phyloP scores from a whole-genome alignment of 177 flowering plant genomes.

The Vitis hybrid region DNA sequence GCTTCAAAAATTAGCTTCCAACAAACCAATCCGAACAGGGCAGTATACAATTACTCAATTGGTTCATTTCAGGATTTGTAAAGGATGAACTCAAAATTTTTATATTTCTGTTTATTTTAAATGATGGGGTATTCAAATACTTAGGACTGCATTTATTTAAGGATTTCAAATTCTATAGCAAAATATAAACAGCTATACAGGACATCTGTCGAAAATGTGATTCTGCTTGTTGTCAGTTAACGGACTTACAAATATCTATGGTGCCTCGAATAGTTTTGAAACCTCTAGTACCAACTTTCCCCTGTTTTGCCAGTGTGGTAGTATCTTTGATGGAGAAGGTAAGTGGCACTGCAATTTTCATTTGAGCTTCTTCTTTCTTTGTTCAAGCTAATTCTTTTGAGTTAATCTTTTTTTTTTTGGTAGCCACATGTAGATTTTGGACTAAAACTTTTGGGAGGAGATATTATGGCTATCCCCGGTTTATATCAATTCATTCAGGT shows the following conservation, averaged over 20 bases:
- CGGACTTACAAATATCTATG: constrained; percentile 62
- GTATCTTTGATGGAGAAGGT: constrained; percentile 78
- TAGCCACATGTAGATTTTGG: constrained; percentile 36
- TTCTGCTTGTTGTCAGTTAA: constrained; percentile 40
- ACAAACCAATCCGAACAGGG: too few relatives aligned
- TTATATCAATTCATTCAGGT: constrained; percentile 32
- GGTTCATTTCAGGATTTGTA: too few relatives aligned
- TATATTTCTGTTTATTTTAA: too few relatives aligned
- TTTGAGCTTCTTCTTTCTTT: not conserved
- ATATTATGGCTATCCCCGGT: constrained; percentile 32
- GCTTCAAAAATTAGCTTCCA: too few relatives aligned
- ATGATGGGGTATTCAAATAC: too few relatives aligned
- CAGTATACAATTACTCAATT: too few relatives aligned
- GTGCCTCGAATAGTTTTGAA: constrained; percentile 65
- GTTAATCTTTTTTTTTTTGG: not conserved
- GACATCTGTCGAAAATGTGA: not conserved
- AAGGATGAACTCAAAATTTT: too few relatives aligned
- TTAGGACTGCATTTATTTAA: too few relatives aligned
- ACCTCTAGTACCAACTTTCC: constrained; percentile 79
- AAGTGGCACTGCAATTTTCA: constrained; percentile 1
- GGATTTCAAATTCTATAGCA: too few relatives aligned
- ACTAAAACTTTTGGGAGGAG: constrained; percentile 24
- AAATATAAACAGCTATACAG: not conserved
- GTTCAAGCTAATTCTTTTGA: not conserved
- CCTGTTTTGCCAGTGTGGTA: constrained; percentile 62